phyloP scores from a whole-genome alignment of 305 asterid genomes.

The Fraxinus sp. region DNA sequence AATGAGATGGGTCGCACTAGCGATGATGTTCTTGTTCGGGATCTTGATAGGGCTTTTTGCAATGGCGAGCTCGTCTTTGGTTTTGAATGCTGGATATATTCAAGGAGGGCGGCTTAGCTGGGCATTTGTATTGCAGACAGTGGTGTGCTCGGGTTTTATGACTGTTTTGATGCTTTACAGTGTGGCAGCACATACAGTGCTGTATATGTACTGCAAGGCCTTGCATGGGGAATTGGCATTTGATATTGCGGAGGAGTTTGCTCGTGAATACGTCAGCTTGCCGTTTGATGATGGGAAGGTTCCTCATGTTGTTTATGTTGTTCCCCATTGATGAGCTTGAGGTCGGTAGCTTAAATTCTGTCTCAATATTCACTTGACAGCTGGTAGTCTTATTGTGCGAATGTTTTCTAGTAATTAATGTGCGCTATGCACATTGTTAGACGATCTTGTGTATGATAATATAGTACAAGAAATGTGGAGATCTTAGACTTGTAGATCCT shows the following conservation, averaged over 20 bases:
- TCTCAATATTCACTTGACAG: not conserved
- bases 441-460: not conserved
- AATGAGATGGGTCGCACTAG: conserved; percentile 49
- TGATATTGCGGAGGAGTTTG: conserved; percentile 86
- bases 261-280: conserved; percentile 67
- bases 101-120: conserved; percentile 33
- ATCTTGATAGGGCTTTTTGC: conserved; percentile 28
- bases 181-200: conserved; percentile 46
- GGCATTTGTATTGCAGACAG: conserved; percentile 50
- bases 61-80: conserved; percentile 33
- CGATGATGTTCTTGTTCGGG: conserved; percentile 33
- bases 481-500: not conserved
- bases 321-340: not conserved
- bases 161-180: conserved; percentile 53
- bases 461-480: not conserved
- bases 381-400: not conserved
- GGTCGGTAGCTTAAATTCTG: not conserved
- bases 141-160: conserved; percentile 46
- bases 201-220: conserved; percentile 60
- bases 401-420: not conserved
- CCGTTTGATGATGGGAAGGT: conserved; percentile 81
- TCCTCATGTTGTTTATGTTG: conserved; percentile 52
- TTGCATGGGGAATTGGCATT: conserved; percentile 71
- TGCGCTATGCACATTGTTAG: not conserved
- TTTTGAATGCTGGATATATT: conserved; percentile 31